Percentiles rank a stretch among this genome's conserved stretches.
Evolutionary conservation across 495 filamentous ascomycete species (phyloP).

Genomic region (Penicillium subrubescens): DNA sequence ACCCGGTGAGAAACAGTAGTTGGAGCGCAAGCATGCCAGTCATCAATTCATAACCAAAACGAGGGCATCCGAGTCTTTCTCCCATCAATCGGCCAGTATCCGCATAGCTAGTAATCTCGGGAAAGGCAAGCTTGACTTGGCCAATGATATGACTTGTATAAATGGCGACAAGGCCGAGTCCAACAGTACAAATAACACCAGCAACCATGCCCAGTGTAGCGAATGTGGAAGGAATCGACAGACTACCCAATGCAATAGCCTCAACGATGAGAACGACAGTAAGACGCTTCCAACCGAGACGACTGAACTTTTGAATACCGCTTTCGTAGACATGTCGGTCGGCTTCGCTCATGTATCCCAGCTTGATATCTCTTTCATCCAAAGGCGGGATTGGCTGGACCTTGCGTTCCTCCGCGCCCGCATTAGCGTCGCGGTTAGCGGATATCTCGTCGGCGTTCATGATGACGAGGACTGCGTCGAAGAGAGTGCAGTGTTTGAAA

Average conservation of each 20-base stretch:
- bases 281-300: not conserved
- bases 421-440: not conserved
- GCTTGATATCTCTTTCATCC: not conserved
- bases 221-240: not conserved
- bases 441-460: not conserved
- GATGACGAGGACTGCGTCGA: not conserved
- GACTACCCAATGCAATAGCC: not conserved
- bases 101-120: not conserved
- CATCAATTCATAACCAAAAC: slow-evolving; percentile 1
- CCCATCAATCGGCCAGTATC: not conserved
- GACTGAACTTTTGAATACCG: not conserved
- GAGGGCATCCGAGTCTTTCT: not conserved
- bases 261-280: not conserved
- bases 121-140: not conserved
- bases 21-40: not conserved
- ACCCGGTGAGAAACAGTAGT: not conserved
- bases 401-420: not conserved
- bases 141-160: not conserved
- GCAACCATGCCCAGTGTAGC: not conserved
- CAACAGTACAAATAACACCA: not conserved
- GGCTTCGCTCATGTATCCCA: not conserved
- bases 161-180: not conserved
- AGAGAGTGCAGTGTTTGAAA: not conserved
- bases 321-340: not conserved
- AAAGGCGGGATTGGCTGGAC: not conserved